phyloP scores from a whole-genome alignment of 176 grass and related monocot species.

The Elymus sibiricus region DNA sequence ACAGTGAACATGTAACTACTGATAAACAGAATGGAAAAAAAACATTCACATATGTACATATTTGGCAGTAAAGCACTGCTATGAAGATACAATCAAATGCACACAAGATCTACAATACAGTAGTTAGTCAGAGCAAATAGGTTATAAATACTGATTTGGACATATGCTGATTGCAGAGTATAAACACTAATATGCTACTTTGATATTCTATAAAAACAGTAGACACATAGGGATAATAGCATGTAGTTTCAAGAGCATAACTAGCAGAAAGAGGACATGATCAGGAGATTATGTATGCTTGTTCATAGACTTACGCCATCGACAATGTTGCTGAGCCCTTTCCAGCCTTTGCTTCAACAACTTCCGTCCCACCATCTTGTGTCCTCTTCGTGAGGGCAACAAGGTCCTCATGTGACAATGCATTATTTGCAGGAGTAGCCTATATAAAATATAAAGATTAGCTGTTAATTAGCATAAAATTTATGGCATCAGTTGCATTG shows the following conservation, averaged over 20 bases:
- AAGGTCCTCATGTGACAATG: slow-evolving; percentile 64
- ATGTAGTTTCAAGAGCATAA: background rate
- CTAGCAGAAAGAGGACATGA: background rate
- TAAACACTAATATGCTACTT: background rate
- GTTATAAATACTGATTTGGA: background rate
- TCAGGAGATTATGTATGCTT: background rate
- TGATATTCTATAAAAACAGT: background rate
- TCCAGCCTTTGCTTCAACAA: slow-evolving; percentile 96
- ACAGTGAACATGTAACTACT: background rate
- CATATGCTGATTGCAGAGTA: background rate
- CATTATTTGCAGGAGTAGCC: slow-evolving; percentile 73
- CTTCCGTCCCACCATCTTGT: slow-evolving; percentile 94
- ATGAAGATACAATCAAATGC: background rate
- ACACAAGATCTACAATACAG: background rate
- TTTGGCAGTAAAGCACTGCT: background rate
- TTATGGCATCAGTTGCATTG: background rate
- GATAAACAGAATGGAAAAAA: background rate
- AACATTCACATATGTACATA: background rate
- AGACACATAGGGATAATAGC: background rate
- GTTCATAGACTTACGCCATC: slow-evolving; percentile 77
- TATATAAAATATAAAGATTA: slow-evolving; percentile 6
- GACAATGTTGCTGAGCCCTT: slow-evolving; percentile 98
- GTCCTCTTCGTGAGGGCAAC: slow-evolving; percentile 92
- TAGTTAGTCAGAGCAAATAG: background rate
- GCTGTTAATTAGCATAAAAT: background rate